These are phyloP conservation scores for Pyrus hybrid DNA, from an alignment of 331 rosid genomes.

Conservation along the genomic window DNA sequence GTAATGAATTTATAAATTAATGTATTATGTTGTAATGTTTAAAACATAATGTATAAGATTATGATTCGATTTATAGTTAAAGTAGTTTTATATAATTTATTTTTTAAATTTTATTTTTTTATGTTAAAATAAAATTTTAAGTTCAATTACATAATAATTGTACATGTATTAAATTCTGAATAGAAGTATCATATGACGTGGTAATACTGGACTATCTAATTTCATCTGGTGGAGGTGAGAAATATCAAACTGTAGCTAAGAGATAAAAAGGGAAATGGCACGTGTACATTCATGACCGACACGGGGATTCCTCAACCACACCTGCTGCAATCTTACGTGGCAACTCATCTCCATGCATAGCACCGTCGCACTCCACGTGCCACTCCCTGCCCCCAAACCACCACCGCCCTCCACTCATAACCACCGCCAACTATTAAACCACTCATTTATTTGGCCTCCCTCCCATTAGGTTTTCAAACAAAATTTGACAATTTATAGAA, in stretches of 20 bases:
- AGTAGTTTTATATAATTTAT: too few relatives aligned
- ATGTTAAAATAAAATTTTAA: too few relatives aligned
- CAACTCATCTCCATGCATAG: constrained; percentile 24
- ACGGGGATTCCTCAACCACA: neutral
- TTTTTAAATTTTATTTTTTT: too few relatives aligned
- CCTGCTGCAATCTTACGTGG: constrained; percentile 17
- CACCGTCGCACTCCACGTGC: constrained; percentile 22
- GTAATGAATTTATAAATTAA: too few relatives aligned
- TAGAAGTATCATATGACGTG: too few relatives aligned
- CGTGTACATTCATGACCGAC: neutral
- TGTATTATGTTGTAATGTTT: too few relatives aligned
- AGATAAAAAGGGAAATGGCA: neutral
- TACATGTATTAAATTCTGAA: too few relatives aligned
- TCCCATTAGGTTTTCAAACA: neutral
- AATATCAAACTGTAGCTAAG: neutral
- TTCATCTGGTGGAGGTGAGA: neutral
- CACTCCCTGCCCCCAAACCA: neutral
- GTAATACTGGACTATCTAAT: too few relatives aligned
- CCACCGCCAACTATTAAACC: neutral
- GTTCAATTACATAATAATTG: too few relatives aligned
- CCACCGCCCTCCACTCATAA: neutral
- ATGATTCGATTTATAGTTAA: too few relatives aligned
- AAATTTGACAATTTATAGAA: neutral
- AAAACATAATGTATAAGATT: too few relatives aligned
- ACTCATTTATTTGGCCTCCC: neutral